These are phyloP conservation scores for Calonectria naviculata DNA, from an alignment of 2,329 filamentous ascomycete genomes.

Conservation along the genomic window DNA sequence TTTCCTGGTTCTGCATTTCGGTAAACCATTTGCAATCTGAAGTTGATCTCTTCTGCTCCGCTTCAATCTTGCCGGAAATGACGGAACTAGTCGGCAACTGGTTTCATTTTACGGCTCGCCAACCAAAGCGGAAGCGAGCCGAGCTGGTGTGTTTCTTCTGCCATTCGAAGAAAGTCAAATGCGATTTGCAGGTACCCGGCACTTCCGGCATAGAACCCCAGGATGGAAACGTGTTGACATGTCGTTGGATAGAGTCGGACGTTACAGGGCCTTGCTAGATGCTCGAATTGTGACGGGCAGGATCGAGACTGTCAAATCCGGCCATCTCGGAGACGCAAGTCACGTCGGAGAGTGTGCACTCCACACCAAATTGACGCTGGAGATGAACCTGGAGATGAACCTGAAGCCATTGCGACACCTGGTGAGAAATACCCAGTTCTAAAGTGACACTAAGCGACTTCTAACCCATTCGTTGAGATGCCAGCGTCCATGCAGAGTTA, in stretches of 20 bases:
- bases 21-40: neutral
- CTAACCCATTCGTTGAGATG: neutral
- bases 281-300: constrained; percentile 42
- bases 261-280: constrained; percentile 35
- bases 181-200: constrained; percentile 42
- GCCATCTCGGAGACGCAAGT: constrained; percentile 43
- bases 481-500: neutral
- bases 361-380: neutral
- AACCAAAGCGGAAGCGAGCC: constrained; percentile 47
- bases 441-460: too few relatives aligned
- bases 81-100: constrained; percentile 45
- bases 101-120: constrained; percentile 44
- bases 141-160: constrained; percentile 42
- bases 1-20: neutral
- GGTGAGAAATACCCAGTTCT: neutral
- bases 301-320: constrained; percentile 42
- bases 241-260: constrained; percentile 25
- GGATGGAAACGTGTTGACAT: neutral
- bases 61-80: constrained; percentile 31
- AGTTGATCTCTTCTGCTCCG: neutral
- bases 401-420: neutral
- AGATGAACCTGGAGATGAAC: too few relatives aligned
- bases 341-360: constrained; percentile 14
- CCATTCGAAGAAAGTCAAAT: constrained; percentile 50
- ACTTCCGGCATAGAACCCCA: too few relatives aligned